phyloP scores from a whole-genome alignment of 2,329 filamentous ascomycete genomes.

The Calonectria multiphialidica region DNA sequence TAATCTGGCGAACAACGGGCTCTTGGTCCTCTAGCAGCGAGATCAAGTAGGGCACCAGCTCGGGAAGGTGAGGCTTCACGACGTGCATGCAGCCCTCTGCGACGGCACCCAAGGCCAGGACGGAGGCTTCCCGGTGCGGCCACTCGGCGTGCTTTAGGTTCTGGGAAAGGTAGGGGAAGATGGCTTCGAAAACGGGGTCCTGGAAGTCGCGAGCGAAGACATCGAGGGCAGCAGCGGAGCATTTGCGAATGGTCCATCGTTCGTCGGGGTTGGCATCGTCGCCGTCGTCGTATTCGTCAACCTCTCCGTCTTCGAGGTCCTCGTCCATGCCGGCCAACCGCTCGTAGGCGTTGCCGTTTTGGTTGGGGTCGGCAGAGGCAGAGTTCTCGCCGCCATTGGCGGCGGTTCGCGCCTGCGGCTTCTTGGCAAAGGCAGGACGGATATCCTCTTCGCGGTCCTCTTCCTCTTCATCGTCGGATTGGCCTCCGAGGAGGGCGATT shows the following conservation, averaged over 20 bases:
- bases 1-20: conserved; percentile 94
- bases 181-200: conserved; percentile 88
- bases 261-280: conserved; percentile 89
- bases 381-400: conserved; percentile 61
- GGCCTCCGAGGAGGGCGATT: conserved; percentile 84
- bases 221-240: conserved; percentile 94
- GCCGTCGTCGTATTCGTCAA: conserved; percentile 79
- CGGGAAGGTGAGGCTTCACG: conserved; percentile 89
- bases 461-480: conserved; percentile 89
- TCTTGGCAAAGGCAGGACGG: conserved; percentile 90
- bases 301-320: conserved; percentile 88
- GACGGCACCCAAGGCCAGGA: conserved; percentile 93
- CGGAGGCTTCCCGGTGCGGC: conserved; percentile 93
- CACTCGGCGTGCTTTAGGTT: conserved; percentile 91
- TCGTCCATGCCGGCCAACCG: conserved; percentile 74
- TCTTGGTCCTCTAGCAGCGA: conserved; percentile 86
- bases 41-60: conserved; percentile 91
- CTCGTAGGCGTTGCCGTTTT: conserved; percentile 67
- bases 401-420: conserved; percentile 67
- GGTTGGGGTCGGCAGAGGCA: conserved; percentile 62
- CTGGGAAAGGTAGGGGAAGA: conserved; percentile 90
- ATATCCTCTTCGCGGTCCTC: conserved; percentile 94
- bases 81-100: conserved; percentile 94
- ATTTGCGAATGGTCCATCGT: conserved; percentile 95
- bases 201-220: conserved; percentile 94